Conservation (phyloP, 345 rosid species). For the Pistacia vera region DNA sequence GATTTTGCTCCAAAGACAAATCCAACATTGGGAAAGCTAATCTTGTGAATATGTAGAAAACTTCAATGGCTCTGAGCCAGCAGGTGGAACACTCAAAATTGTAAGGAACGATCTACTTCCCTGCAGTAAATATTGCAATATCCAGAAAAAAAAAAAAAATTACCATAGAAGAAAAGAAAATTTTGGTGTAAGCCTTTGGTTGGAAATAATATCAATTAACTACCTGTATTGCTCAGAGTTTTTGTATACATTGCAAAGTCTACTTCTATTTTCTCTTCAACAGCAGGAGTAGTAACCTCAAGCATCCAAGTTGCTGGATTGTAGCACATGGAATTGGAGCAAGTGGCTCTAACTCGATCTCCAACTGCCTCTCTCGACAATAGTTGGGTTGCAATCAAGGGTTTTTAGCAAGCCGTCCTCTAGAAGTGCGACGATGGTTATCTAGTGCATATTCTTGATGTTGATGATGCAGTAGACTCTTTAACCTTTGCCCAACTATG, state of each 20-base stretch:
- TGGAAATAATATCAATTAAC: not conserved
- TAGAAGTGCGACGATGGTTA: too few species aligned
- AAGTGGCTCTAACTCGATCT: too few species aligned
- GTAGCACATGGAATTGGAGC: conserved; percentile 58
- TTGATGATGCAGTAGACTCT: too few species aligned
- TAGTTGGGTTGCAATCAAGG: too few species aligned
- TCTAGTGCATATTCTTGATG: too few species aligned
- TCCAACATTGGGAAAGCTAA: conserved; percentile 50
- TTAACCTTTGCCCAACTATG: too few species aligned
- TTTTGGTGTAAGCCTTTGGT: not conserved
- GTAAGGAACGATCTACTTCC: conserved; percentile 63
- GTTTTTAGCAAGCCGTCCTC: too few species aligned
- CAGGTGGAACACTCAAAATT: conserved; percentile 57
- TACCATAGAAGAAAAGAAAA: not conserved
- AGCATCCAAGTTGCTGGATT: conserved; percentile 99
- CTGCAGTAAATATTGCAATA: conserved; percentile 31
- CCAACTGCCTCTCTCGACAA: too few species aligned
- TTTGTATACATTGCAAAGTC: conserved; percentile 78
- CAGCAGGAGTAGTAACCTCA: conserved; percentile 67
- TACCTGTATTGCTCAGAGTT: conserved; percentile 69
- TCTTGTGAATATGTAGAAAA: conserved; percentile 66
- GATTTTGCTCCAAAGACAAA: conserved; percentile 81
- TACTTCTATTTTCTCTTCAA: conserved; percentile 58
- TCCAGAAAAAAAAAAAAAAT: not conserved
- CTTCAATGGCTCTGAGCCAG: conserved; percentile 63